phyloP scores from a whole-genome alignment of 2,329 filamentous ascomycete genomes.

The Helotiales sp. region DNA sequence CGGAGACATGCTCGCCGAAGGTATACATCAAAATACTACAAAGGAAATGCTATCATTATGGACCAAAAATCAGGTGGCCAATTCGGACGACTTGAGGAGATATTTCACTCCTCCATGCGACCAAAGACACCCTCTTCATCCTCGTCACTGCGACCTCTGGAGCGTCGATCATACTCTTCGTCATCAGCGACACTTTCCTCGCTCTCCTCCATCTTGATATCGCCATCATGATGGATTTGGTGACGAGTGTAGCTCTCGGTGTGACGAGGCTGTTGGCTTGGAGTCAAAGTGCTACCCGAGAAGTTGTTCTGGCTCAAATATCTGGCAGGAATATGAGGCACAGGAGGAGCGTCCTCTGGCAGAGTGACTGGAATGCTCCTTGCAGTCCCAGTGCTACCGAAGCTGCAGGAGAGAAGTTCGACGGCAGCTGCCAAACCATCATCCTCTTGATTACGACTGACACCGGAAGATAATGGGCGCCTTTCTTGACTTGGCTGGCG shows the following conservation, averaged over 20 bases:
- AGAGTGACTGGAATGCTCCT: conserved; percentile 69
- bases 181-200: conserved; percentile 68
- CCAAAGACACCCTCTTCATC: conserved; percentile 97
- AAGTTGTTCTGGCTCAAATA: conserved; percentile 68
- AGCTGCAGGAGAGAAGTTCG: conserved; percentile 88
- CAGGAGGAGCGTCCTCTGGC: conserved; percentile 78
- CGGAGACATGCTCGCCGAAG: conserved; percentile 64
- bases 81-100: neutral
- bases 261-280: conserved; percentile 62
- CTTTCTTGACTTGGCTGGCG: conserved; percentile 77
- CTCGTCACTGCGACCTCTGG: conserved; percentile 75
- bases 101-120: conserved; percentile 82
- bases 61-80: conserved; percentile 17
- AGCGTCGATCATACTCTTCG: conserved; percentile 64
- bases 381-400: conserved; percentile 66
- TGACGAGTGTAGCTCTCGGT: conserved; percentile 68
- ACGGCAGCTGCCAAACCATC: conserved; percentile 87
- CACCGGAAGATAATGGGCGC: conserved; percentile 79
- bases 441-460: conserved; percentile 79
- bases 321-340: conserved; percentile 82
- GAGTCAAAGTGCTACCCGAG: conserved; percentile 62
- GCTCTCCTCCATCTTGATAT: conserved; percentile 72
- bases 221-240: conserved; percentile 60
- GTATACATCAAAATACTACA: conserved; percentile 45
- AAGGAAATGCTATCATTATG: conserved; percentile 34